Percentiles rank a stretch among this genome's conserved stretches.
Conservation (phyloP, 1,139 yeast species). For the Suhomyces kunorum region DNA sequence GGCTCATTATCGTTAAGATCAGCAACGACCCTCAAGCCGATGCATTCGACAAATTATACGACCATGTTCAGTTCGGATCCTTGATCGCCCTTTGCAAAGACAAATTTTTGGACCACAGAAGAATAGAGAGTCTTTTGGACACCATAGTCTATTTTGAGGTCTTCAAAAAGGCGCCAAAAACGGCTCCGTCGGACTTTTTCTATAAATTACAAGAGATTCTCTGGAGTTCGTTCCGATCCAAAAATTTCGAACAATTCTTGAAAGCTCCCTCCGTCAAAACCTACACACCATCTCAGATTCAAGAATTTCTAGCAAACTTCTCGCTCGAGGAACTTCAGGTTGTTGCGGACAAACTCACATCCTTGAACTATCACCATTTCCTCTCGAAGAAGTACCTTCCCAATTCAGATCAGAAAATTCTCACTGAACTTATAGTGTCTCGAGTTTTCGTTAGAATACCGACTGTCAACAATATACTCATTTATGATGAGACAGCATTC, state of each 20-base stretch:
- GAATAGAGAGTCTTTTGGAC: slow-evolving; percentile 1
- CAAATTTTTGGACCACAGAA: slow-evolving; percentile 1
- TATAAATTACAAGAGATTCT: slow-evolving; percentile 7
- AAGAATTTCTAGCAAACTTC: slow-evolving; percentile 1
- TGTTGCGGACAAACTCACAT: not conserved
- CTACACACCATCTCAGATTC: slow-evolving; percentile 1
- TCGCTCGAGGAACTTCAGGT: slow-evolving; percentile 1
- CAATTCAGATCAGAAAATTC: not conserved
- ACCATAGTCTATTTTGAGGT: not conserved
- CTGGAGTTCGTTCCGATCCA: slow-evolving; percentile 1
- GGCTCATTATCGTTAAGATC: not conserved
- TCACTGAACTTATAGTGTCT: not conserved
- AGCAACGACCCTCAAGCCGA: not conserved
- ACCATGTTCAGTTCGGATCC: slow-evolving; percentile 2
- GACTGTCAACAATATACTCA: not conserved
- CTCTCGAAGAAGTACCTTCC: not conserved
- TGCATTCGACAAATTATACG: not conserved
- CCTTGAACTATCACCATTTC: not conserved
- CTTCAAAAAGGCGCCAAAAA: not conserved
- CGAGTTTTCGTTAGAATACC: not conserved
- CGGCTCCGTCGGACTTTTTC: not conserved
- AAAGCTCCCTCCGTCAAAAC: slow-evolving; percentile 3
- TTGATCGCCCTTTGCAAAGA: not conserved
- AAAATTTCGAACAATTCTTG: slow-evolving; percentile 4
- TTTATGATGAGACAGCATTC: not conserved